phyloP scores from a whole-genome alignment of 805 yeast species.

The Lipomyces spencermartinsiae region DNA sequence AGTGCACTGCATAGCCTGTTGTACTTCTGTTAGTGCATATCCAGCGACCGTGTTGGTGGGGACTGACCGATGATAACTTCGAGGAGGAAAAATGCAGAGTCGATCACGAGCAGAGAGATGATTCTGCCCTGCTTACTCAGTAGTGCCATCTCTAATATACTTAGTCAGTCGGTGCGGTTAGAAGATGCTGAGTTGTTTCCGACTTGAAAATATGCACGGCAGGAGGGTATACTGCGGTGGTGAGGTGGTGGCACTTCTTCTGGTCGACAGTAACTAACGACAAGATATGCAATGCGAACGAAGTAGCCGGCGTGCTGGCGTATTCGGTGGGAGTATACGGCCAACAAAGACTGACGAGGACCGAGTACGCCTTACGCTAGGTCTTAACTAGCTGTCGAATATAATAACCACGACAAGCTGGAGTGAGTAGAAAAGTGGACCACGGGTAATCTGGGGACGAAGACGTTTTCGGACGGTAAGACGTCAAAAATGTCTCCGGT shows the following conservation, averaged over 20 bases:
- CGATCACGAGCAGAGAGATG: slow-evolving; percentile 70
- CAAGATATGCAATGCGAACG: not conserved
- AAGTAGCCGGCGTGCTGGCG: not conserved
- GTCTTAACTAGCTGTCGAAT: not conserved
- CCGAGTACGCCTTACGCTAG: not conserved
- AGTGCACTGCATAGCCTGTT: slow-evolving; percentile 78
- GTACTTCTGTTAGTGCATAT: not conserved
- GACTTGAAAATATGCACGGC: not conserved
- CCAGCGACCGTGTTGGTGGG: not conserved
- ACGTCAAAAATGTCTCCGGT: not conserved
- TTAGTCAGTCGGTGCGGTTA: not conserved
- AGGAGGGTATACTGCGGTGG: not conserved
- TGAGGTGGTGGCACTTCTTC: not conserved
- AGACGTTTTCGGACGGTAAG: not conserved
- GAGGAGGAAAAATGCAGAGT: slow-evolving; percentile 80
- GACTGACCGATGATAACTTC: slow-evolving; percentile 75
- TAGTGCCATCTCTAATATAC: slow-evolving; percentile 20
- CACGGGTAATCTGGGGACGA: not conserved
- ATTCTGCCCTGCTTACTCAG: slow-evolving; percentile 54
- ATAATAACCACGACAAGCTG: not conserved
- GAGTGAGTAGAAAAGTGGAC: not conserved
- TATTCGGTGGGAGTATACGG: not conserved
- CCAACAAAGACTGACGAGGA: not conserved
- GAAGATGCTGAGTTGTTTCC: not conserved
- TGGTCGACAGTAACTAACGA: not conserved